Evolutionary conservation across 106 monocot genomes (phyloP).

Genomic region (Agapanthus africanus): DNA sequence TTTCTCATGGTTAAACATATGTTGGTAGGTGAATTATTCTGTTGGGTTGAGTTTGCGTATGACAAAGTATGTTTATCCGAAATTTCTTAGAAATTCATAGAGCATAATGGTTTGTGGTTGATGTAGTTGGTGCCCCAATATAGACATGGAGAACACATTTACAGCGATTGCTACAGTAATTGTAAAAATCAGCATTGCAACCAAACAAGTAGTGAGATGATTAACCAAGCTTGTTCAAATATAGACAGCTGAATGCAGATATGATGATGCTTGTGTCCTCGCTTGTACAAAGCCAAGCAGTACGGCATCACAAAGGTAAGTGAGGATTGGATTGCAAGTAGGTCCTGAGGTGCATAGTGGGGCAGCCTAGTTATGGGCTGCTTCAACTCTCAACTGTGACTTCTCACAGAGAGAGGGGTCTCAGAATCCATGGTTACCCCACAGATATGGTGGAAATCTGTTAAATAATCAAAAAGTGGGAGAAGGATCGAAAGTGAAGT

Average conservation of each 20-base stretch:
- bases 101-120: background rate
- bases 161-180: background rate
- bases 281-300: background rate
- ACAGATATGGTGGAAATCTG: background rate
- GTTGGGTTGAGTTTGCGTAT: background rate
- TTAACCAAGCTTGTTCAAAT: background rate
- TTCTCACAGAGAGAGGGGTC: background rate
- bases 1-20: too few species aligned
- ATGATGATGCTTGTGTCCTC: background rate
- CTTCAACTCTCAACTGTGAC: background rate
- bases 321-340: background rate
- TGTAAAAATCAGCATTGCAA: background rate
- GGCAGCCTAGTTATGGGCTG: background rate
- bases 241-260: background rate
- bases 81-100: background rate
- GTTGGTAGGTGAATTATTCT: background rate
- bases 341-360: background rate
- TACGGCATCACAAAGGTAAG: background rate
- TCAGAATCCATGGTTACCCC: slow-evolving; percentile 4
- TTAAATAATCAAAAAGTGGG: background rate
- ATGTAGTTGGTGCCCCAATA: background rate
- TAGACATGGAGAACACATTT: background rate
- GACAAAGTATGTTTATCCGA: background rate
- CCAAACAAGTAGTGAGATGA: too few species aligned
- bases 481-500: too few species aligned